Base-by-base conservation (phyloP, 345 rosid species). In the Erysimum cheiranthoides region DNA sequence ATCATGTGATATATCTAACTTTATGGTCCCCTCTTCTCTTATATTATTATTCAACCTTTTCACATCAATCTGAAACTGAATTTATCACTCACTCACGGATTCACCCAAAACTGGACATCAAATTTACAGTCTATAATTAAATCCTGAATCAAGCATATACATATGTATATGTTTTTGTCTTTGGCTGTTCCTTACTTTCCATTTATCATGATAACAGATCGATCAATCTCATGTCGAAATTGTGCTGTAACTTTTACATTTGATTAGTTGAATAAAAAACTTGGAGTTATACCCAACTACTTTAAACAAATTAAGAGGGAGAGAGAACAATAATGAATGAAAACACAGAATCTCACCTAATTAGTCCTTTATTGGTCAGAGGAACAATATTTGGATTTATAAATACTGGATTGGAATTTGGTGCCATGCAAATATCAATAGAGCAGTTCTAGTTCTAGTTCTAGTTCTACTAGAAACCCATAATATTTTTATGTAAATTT, bases 21-120 rank as follows among this genome's bases (percentile, higher is more conserved):
- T 49, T 14, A 59, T 76, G 79, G 79, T 76, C 70, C 79, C 79
- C 74, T 76, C 74, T 61, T 61, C 62, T 50, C 63, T 34, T 60
- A 40, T 68, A 67, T 14, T 39, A 75, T 40, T 18, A 28, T 60
- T 59, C 59, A 49, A 68, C 67, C 21, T 75, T 67, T 68, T 10
- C 16, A 75, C 53, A 49, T 49, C 52, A 56, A 25, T 56, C 14
- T 32, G 25, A 42, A 57, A 13, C 31, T 46, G 6, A n/a, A 8
- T 65, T 8, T 30, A 68, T 60, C 36, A 18, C 42, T 14, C 61
- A 35, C 40, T 59, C 43, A 35, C 43, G 43, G 63, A 58, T 58
- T 38, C 46, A 59, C 38, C 62, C 31, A 43, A 52, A 63, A 40
- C 51, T 25, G 28, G 32, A 51, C 70, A 5, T 16, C 13, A 3